Conservation (phyloP, 2,329 filamentous ascomycete genomes). For the Fusarium paranaense region DNA sequence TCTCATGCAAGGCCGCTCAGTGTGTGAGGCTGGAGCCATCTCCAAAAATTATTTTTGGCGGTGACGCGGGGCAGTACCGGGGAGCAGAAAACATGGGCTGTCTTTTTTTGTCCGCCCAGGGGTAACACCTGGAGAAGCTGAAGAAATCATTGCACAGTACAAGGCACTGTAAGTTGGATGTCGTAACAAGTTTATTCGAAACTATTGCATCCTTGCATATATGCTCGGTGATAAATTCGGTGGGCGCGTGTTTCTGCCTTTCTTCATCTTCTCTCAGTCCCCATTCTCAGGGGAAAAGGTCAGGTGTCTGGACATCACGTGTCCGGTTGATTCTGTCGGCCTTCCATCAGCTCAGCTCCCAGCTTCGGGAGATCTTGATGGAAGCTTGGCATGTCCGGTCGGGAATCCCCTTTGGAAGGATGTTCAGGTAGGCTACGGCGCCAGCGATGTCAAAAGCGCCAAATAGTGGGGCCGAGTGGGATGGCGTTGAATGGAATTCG, state of each 20-base stretch:
- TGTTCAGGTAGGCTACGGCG: neutral
- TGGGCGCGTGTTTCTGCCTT: neutral
- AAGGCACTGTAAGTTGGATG: neutral
- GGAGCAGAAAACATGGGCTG: neutral
- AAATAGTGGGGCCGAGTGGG: neutral
- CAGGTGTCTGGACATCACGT: neutral
- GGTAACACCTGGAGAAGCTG: neutral
- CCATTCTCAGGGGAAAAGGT: neutral
- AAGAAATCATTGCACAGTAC: neutral
- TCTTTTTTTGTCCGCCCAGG: neutral
- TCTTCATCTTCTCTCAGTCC: neutral
- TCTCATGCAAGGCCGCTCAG: constrained; percentile 28
- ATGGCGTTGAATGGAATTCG: neutral
- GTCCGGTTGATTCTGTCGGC: constrained; percentile 11
- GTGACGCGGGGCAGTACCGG: constrained; percentile 39
- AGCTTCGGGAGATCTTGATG: constrained; percentile 1
- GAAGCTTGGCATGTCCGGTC: constrained; percentile 9
- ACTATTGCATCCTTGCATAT: neutral
- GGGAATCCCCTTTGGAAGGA: constrained; percentile 1
- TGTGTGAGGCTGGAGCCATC: constrained; percentile 35
- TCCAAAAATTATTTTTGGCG: constrained; percentile 48
- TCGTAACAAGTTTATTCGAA: neutral
- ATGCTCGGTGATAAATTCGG: neutral
- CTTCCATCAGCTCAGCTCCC: neutral
- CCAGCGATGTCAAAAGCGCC: constrained; percentile 7